These are phyloP conservation scores for Tetragonia tetragonoides DNA, from an alignment of 148 eudicot genomes.

Conservation along the genomic window DNA sequence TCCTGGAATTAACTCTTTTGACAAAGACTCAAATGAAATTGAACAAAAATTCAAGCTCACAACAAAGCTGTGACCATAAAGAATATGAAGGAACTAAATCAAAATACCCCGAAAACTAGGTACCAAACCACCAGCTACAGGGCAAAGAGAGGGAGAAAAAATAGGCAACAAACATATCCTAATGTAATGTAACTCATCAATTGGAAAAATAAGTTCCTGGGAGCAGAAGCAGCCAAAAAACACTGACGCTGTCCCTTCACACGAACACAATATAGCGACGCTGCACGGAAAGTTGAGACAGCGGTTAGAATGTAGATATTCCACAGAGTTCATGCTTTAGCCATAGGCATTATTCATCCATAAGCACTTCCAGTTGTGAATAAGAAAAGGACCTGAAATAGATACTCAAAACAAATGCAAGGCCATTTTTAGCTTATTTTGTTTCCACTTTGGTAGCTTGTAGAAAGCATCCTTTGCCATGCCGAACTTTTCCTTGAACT, in stretches of 20 bases:
- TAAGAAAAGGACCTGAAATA: background rate
- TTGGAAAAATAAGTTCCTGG: slow-evolving; percentile 39
- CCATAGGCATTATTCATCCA: slow-evolving; percentile 24
- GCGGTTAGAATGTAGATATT: background rate
- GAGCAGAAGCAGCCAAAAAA: slow-evolving; percentile 86
- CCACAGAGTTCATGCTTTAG: slow-evolving; percentile 9
- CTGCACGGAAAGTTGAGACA: slow-evolving; percentile 30
- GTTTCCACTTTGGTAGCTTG: slow-evolving; percentile 95
- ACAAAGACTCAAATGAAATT: slow-evolving; percentile 19
- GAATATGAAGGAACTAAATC: slow-evolving; percentile 36
- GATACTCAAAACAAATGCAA: slow-evolving; percentile 65
- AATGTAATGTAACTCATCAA: slow-evolving; percentile 26
- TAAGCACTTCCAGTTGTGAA: slow-evolving; percentile 30
- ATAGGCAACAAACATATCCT: slow-evolving; percentile 22
- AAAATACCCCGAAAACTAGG: slow-evolving; percentile 17
- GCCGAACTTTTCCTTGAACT: slow-evolving; percentile 86
- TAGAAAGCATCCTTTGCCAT: slow-evolving; percentile 76
- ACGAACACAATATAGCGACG: slow-evolving; percentile 27
- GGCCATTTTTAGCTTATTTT: slow-evolving; percentile 87
- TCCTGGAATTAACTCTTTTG: slow-evolving; percentile 27
- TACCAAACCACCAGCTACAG: slow-evolving; percentile 28
- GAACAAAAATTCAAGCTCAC: slow-evolving; percentile 63
- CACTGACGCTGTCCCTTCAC: slow-evolving; percentile 58
- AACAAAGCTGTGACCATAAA: slow-evolving; percentile 46
- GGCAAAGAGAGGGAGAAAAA: slow-evolving; percentile 12